Percentiles rank a stretch among this genome's conserved stretches.
Conservation (phyloP, 2,329 filamentous ascomycete genomes). For the Aspergillus cejpii region DNA sequence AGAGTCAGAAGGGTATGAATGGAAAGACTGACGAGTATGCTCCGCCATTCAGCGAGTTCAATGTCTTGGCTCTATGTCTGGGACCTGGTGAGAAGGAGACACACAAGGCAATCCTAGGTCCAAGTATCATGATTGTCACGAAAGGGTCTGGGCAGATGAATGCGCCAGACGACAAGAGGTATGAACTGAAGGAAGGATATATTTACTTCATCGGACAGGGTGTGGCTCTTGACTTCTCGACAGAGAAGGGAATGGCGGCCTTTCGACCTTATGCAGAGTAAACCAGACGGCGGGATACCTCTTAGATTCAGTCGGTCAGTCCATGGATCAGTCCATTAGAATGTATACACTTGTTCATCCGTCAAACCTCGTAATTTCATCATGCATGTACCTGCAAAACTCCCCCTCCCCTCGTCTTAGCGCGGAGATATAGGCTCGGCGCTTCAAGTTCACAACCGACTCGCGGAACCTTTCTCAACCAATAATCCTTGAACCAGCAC, state of each 20-base stretch:
- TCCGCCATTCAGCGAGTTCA: conserved; percentile 66
- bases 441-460: not conserved
- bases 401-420: not conserved
- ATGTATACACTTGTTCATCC: not conserved
- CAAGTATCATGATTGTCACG: conserved; percentile 58
- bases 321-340: not conserved
- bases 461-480: not conserved
- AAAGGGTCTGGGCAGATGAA: conserved; percentile 53
- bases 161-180: conserved; percentile 46
- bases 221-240: conserved; percentile 43
- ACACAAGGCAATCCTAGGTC: conserved; percentile 51
- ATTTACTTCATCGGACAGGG: conserved; percentile 62
- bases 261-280: conserved; percentile 44
- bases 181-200: conserved; percentile 54
- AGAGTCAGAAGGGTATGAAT: conserved; percentile 47
- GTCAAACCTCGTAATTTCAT: not conserved
- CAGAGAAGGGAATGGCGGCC: conserved; percentile 41
- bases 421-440: not conserved
- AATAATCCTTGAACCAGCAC: not conserved
- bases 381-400: not conserved
- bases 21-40: conserved; percentile 59
- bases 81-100: conserved; percentile 53
- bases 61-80: conserved; percentile 58
- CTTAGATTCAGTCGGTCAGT: not conserved
- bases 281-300: not conserved